A percentile compares a stretch with the other conserved stretches of the same genome.
These are phyloP conservation scores for Daldinia childiae DNA, from an alignment of 495 filamentous ascomycete species.

Conservation along the genomic window DNA sequence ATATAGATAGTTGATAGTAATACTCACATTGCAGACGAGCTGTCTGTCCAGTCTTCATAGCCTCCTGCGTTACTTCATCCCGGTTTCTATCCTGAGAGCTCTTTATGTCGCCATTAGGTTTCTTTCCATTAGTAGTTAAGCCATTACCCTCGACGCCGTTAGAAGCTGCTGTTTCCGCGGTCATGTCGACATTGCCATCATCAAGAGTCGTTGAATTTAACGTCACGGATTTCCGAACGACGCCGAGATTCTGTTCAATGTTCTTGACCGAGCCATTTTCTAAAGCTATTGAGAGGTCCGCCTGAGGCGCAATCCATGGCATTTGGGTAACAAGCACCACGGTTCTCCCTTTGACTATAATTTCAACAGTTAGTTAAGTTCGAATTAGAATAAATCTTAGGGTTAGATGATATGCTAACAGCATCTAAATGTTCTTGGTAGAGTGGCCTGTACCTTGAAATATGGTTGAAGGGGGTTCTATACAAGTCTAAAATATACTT, in stretches of 20 bases:
- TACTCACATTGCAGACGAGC: constrained; percentile 49
- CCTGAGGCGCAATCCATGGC: constrained; percentile 58
- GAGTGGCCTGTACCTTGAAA: not conserved
- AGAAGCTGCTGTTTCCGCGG: constrained; percentile 31
- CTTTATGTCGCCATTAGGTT: constrained; percentile 30
- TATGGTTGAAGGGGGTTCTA: constrained; percentile 22
- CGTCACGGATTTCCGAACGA: constrained; percentile 47
- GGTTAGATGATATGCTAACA: not conserved
- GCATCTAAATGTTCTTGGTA: not conserved
- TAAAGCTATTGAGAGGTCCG: constrained; percentile 54
- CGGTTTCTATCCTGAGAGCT: constrained; percentile 40
- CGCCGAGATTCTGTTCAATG: constrained; percentile 49
- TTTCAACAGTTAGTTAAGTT: not conserved
- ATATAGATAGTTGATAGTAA: not conserved
- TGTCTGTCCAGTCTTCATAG: constrained; percentile 46
- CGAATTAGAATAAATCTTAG: not conserved
- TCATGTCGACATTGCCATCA: constrained; percentile 36
- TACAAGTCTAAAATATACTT: constrained; percentile 21
- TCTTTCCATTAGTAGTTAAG: constrained; percentile 22
- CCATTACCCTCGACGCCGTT: constrained; percentile 28
- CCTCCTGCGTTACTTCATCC: constrained; percentile 46
- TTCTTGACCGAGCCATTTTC: constrained; percentile 53
- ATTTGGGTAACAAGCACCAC: constrained; percentile 54
- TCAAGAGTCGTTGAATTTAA: constrained; percentile 30
- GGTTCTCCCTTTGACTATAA: constrained; percentile 44